Base-by-base conservation (phyloP, 768 basidiomycete species). In the Flagelloscypha sp. region DNA sequence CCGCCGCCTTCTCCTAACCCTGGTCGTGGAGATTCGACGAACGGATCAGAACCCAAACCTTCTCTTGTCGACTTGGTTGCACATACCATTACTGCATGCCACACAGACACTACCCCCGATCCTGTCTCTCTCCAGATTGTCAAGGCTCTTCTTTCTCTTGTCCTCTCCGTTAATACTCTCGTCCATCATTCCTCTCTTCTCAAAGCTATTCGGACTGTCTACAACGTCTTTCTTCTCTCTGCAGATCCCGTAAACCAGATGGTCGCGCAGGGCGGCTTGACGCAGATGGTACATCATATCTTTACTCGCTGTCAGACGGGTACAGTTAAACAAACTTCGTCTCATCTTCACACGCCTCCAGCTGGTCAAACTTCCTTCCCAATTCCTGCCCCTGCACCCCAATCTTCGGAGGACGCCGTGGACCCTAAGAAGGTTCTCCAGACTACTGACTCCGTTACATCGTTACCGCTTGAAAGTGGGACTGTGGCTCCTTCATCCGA, bases 231-330 rank as follows among this genome's bases (percentile, higher is more conserved):
- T 56, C 68, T 99, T 18, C 69, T 98, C 40, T 92, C 88, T 48
- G 70, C 73, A 15, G 89, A 94, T 50, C 73, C 83, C 4, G 84
- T 92, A 33, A 98, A 94, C 47, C 95, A 98, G 61, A 93, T 87
- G 66, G 94, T 99, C 24, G 95, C 95, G 12, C 95, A 99, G 58
- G 95, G 94, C 13, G 90, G 93, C 12, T 72, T 99, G 12, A 92
- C 90, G 0, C 95, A 99, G 57, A 98, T 99, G 81, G 92, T 98
- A 3, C 85, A 95, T 48, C 93, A 97, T 50, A 79, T 98, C 38
- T 98, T 99, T 55, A 72, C 83, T 10, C 75, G 95, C 15, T 88
- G 87, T 49, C 69, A 68, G 53, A 49, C 66, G 19, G 57, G 52
- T 32, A 41, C n/a, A 27, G 25, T 27, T 27, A 27, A 9, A 9